A percentile compares a stretch with the other conserved stretches of the same genome.
phyloP scores from a whole-genome alignment of 2,329 filamentous ascomycete genomes.

The Incumbomyces lentus region DNA sequence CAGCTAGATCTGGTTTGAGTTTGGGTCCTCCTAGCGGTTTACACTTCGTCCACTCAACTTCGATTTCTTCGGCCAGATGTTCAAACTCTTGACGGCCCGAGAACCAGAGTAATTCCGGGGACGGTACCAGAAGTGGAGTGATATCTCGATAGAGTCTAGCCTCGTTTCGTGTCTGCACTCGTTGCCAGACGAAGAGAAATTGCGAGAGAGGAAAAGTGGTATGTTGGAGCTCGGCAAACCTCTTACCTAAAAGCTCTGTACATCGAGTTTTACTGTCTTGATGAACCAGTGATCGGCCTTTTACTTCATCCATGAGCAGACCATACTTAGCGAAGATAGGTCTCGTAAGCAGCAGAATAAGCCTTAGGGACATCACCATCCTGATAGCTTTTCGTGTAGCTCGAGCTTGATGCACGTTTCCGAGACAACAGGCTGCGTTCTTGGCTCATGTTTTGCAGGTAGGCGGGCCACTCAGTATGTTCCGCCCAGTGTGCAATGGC shows the following conservation, averaged over 20 bases:
- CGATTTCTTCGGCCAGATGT: constrained; percentile 3
- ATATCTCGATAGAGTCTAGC: constrained; percentile 1
- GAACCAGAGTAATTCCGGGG: constrained; percentile 2
- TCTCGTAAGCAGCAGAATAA: constrained; percentile 1
- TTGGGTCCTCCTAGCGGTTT: constrained; percentile 4
- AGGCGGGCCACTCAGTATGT: too few species aligned
- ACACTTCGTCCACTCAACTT: constrained; percentile 1
- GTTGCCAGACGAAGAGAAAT: constrained; percentile 1
- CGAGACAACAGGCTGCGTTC: background rate
- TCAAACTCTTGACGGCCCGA: background rate
- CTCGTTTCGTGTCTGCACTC: constrained; percentile 4
- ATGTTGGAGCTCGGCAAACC: background rate
- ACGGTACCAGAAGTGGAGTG: constrained; percentile 3
- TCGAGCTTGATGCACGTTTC: constrained; percentile 5
- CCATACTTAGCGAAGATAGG: background rate
- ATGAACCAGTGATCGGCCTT: constrained; percentile 3
- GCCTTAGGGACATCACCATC: constrained; percentile 2
- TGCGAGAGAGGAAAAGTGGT: background rate
- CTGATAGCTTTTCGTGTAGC: constrained; percentile 2
- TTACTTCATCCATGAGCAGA: background rate
- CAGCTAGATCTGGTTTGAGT: constrained; percentile 1
- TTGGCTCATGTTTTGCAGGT: too few species aligned
- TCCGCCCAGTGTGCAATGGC: too few species aligned
- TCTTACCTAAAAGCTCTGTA: background rate
- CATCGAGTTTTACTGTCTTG: background rate